Base-by-base conservation (phyloP, 495 filamentous ascomycete genomes). In the Neurospora intermedia region DNA sequence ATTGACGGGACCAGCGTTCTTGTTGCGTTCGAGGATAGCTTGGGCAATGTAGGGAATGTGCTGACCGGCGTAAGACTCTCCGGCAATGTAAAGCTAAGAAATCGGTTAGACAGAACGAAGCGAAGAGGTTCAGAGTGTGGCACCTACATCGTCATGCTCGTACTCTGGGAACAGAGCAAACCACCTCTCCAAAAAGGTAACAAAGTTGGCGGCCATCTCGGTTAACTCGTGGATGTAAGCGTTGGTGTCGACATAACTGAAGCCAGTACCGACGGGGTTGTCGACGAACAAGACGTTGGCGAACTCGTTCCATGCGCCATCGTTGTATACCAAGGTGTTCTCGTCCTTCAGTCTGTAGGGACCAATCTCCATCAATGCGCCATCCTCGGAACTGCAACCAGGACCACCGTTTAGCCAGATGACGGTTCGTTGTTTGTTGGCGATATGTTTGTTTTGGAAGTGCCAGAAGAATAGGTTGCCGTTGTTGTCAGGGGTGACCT, bases 391-490 rank as follows among this genome's bases (percentile, higher is more conserved):
- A 80, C 94, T 97, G 81, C 96, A 99, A 13, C 96, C 96, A 0
- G 96, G 96, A 0, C 96, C 96, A 43, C 96, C 96, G 80, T 99
- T 99, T 54, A 99, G 83, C 96, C 96, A 99, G 78, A 99, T 91
- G 6, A 99, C 92, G 0, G 96, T 97, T 39, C 95, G 89, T 79
- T 96, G 93, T 74, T 88, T 89, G 79, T 98, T 93, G 43, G 94
- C 96, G 73, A 98, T 97, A 78, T 98, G 95, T 70, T 92, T 89
- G 79, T 98, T 98, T 78, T 97, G 90, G 78, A 90, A 97, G 78
- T 97, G 93, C 96, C 96, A 99, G 84, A 98, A 99, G 86, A 98
- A 99, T 3, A 99, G 84, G 81, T 98, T 94, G 71, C 94, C 95
- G 81, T 97, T 93, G 77, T 89, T 87, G 73, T 91, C 88, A 9